Evolutionary conservation across 495 filamentous ascomycete species (phyloP).

Genomic region (Aspergillus conjunctus): DNA sequence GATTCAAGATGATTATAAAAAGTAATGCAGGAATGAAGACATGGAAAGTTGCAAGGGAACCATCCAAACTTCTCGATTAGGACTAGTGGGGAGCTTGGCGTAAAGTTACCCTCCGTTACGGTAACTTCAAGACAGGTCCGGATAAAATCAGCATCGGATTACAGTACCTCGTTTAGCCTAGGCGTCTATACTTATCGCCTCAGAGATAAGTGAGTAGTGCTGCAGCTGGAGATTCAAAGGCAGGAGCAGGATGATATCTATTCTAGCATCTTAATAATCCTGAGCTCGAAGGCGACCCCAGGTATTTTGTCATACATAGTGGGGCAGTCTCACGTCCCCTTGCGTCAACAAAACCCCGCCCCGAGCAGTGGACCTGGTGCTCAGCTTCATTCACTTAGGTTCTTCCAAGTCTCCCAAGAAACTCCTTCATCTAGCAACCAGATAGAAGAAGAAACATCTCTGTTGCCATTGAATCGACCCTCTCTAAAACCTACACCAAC

Average conservation of each 20-base stretch:
- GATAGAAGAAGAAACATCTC: too few species aligned
- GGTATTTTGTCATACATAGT: neutral
- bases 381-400: too few species aligned
- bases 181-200: too few species aligned
- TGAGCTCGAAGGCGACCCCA: neutral
- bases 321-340: neutral
- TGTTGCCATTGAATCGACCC: neutral
- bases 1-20: too few species aligned
- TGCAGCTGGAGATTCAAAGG: too few species aligned
- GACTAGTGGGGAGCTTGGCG: conserved; percentile 13
- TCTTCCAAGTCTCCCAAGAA: too few species aligned
- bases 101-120: conserved; percentile 1
- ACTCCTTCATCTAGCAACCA: too few species aligned
- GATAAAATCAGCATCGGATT: neutral
- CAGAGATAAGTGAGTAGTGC: neutral
- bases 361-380: too few species aligned
- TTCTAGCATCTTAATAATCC: neutral
- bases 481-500: neutral
- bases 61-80: conserved; percentile 5
- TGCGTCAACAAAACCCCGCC: conserved; percentile 4
- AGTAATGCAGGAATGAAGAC: too few species aligned
- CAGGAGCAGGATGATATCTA: too few species aligned
- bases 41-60: neutral
- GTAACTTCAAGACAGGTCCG: neutral
- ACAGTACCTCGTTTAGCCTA: neutral